Conservation (phyloP, 1,284 basidiomycete genomes). For the Rhizoctonia solani region DNA sequence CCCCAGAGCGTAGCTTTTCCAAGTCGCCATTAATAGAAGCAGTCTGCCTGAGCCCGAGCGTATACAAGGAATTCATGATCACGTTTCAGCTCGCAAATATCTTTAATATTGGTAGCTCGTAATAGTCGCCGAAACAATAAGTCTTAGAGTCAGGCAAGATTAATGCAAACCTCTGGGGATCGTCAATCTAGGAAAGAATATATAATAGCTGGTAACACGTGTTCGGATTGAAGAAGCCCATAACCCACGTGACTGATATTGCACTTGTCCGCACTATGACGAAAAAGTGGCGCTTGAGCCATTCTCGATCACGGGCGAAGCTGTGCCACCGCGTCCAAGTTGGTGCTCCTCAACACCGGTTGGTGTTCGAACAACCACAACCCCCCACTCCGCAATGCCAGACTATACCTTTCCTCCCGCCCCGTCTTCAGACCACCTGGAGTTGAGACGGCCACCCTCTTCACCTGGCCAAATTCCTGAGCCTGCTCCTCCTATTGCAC, state of each 20-base stretch:
- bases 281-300: background rate
- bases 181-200: background rate
- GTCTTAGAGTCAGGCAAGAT: background rate
- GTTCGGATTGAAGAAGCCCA: background rate
- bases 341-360: too few species aligned
- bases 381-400: background rate
- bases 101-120: background rate
- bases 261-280: too few species aligned
- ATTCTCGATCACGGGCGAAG: background rate
- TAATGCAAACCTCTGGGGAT: background rate
- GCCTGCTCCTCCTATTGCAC: slow-evolving; percentile 19
- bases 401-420: slow-evolving; percentile 22
- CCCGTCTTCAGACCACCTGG: slow-evolving; percentile 14
- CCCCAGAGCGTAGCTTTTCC: slow-evolving; percentile 76
- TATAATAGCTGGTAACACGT: too few species aligned
- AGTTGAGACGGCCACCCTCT: background rate
- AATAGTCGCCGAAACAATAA: background rate
- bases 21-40: slow-evolving; percentile 87
- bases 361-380: background rate
- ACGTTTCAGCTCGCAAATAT: background rate
- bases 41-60: slow-evolving; percentile 88
- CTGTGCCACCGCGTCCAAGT: background rate
- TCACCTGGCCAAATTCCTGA: background rate
- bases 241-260: background rate
- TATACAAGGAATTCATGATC: slow-evolving; percentile 90